Percentiles rank a stretch among this genome's conserved stretches.
Evolutionary conservation across 495 filamentous ascomycete genomes (phyloP).

Genomic region (Venustampulla echinocandica): DNA sequence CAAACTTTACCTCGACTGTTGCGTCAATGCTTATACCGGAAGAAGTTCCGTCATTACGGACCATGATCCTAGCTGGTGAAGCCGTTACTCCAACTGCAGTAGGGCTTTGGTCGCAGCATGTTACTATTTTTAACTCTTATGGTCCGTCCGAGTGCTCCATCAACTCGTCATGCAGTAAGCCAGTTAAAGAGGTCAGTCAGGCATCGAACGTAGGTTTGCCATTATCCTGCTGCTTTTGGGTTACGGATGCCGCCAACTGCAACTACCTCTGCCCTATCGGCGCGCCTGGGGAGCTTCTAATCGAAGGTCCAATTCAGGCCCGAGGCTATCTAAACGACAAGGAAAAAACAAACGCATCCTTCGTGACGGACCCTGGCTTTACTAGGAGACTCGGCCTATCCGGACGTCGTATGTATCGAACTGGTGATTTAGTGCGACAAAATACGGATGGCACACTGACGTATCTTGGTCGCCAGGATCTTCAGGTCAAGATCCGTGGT

Average conservation of each 20-base stretch:
- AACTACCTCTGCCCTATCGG: conserved; percentile 47
- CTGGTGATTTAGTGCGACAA: conserved; percentile 14
- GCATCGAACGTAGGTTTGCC: conserved; percentile 22
- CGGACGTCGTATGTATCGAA: conserved; percentile 32
- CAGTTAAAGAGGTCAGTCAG: conserved; percentile 25
- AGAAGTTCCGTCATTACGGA: conserved; percentile 38
- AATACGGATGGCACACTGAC: conserved; percentile 24
- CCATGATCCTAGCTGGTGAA: conserved; percentile 37
- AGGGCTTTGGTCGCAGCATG: background rate
- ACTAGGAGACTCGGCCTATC: conserved; percentile 15
- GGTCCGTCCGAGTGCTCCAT: background rate
- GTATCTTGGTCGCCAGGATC: conserved; percentile 30
- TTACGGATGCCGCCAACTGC: conserved; percentile 46
- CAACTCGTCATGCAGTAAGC: background rate
- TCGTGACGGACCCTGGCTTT: conserved; percentile 32
- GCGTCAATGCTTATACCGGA: conserved; percentile 21
- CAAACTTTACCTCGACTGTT: conserved; percentile 22
- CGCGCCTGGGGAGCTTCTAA: conserved; percentile 48
- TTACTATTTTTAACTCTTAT: background rate
- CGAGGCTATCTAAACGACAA: conserved; percentile 67
- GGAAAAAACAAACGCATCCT: conserved; percentile 58
- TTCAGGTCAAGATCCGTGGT: conserved; percentile 41
- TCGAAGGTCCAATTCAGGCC: conserved; percentile 49
- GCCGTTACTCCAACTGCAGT: background rate
- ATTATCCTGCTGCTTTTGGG: conserved; percentile 34